These are phyloP conservation scores for Letharia lupina DNA, from an alignment of 495 filamentous ascomycete species.

Conservation along the genomic window DNA sequence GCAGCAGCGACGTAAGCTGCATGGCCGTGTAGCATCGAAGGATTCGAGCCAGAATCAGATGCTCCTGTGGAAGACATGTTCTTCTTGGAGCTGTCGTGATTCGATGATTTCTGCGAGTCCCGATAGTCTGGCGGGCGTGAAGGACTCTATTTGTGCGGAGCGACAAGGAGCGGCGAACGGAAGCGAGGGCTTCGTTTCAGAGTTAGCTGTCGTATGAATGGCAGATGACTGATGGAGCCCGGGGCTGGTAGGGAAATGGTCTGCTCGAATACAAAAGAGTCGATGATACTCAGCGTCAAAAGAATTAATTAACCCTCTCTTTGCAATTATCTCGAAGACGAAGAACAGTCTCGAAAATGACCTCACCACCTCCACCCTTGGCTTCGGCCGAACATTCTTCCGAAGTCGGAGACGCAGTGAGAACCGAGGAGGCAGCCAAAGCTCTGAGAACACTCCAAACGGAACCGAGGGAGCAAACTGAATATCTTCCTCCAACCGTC, in stretches of 20 bases:
- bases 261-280: neutral
- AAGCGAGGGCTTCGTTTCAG: neutral
- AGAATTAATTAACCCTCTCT: neutral
- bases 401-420: neutral
- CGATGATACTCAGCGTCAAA: neutral
- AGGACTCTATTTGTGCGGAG: neutral
- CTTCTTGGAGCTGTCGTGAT: neutral
- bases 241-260: neutral
- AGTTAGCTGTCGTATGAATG: neutral
- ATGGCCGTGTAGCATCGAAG: slow-evolving; percentile 25
- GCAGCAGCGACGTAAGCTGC: slow-evolving; percentile 24
- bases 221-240: neutral
- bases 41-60: slow-evolving; percentile 6
- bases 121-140: neutral
- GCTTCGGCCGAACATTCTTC: neutral
- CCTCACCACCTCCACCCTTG: neutral
- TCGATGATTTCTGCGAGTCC: neutral
- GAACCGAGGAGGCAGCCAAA: neutral
- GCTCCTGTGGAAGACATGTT: slow-evolving; percentile 14
- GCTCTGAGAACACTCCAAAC: neutral
- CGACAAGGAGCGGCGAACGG: neutral
- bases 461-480: neutral
- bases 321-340: neutral
- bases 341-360: neutral
- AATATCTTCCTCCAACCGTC: neutral